phyloP scores from a whole-genome alignment of 2,329 filamentous ascomycete genomes.

The Chalaropsis ovoidea region DNA sequence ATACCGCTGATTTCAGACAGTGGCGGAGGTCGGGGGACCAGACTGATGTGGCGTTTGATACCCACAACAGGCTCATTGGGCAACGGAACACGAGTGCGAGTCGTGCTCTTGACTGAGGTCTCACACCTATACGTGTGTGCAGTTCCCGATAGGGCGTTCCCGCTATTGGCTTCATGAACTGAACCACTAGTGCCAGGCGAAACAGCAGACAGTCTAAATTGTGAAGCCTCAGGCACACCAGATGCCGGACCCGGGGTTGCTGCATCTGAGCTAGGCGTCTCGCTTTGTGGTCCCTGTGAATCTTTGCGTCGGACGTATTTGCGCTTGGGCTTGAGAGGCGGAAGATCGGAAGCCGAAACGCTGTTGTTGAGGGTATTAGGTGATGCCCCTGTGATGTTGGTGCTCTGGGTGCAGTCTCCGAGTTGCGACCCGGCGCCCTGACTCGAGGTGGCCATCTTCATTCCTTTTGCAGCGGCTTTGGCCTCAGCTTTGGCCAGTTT shows the following conservation, averaged over 20 bases:
- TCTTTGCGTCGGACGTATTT: conserved; percentile 19
- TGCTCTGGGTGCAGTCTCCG: background rate
- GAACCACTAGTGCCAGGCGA: background rate
- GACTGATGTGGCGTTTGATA: background rate
- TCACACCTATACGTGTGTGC: background rate
- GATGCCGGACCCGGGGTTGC: background rate
- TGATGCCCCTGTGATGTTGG: background rate
- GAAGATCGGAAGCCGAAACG: background rate
- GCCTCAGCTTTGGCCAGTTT: conserved; percentile 20
- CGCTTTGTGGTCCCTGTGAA: background rate
- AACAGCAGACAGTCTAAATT: background rate
- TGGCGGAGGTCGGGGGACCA: background rate
- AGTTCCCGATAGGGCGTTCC: background rate
- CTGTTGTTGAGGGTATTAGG: background rate
- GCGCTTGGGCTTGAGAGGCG: conserved; percentile 14
- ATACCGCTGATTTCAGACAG: conserved; percentile 6
- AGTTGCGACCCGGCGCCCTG: background rate
- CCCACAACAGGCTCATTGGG: background rate
- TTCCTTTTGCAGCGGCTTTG: background rate
- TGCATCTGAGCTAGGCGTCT: background rate
- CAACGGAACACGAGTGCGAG: background rate
- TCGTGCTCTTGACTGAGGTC: background rate
- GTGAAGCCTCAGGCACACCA: background rate
- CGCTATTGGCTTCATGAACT: background rate
- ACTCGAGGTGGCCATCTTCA: background rate